These are phyloP conservation scores for Ceriops zippeliana DNA, from an alignment of 345 rosid species.

Conservation along the genomic window DNA sequence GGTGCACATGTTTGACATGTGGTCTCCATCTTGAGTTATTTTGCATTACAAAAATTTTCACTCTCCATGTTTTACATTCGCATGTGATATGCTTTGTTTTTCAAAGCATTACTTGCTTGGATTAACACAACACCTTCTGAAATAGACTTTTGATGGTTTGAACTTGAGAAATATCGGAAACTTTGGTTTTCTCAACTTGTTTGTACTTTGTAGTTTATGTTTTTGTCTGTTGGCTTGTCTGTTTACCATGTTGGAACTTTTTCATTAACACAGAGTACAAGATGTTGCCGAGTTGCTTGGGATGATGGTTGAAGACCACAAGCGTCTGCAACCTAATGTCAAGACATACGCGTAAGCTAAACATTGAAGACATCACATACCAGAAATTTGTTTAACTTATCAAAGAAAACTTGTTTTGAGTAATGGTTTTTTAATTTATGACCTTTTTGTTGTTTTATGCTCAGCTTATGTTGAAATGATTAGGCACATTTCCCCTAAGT, in stretches of 20 bases:
- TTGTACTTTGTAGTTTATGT: background rate
- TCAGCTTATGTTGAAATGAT: constrained; percentile 9
- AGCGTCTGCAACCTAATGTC: constrained; percentile 81
- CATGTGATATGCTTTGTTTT: background rate
- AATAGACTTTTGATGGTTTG: background rate
- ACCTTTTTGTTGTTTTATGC: constrained; percentile 4
- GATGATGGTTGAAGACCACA: constrained; percentile 96
- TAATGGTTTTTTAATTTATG: constrained; percentile 4
- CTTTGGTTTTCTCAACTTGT: constrained; percentile 3
- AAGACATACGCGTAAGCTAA: constrained; percentile 77
- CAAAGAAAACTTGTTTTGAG: constrained; percentile 5
- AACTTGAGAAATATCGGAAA: constrained; percentile 4
- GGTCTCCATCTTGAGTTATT: background rate
- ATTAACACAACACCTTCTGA: background rate
- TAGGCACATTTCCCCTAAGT: background rate
- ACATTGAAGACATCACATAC: no score
- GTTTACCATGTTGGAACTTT: constrained; percentile 10
- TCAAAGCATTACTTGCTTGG: background rate
- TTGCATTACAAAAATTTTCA: background rate
- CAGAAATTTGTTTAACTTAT: background rate
- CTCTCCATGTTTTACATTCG: background rate
- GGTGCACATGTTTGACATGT: background rate
- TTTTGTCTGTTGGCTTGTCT: background rate
- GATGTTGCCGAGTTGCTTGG: constrained; percentile 98
- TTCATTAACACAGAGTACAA: constrained; percentile 59